Base-by-base conservation (phyloP, 768 basidiomycete species). In the Termitomyces sp. region DNA sequence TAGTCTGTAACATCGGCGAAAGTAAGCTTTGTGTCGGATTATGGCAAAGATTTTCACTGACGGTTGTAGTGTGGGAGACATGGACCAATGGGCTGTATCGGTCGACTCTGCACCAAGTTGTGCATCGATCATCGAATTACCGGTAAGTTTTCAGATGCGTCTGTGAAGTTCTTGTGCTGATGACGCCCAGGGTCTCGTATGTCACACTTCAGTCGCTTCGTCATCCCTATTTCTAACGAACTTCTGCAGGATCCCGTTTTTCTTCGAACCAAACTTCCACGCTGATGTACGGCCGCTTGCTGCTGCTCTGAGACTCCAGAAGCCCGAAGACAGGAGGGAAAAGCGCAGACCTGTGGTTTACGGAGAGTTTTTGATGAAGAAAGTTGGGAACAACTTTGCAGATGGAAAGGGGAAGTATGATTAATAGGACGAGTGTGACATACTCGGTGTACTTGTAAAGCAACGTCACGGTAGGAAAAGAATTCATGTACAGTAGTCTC, bases 1-100 rank as follows among this genome's bases (percentile, higher is more conserved):
- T 96, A 8, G 91, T 97, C 20, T 93, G 92, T 70, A 97, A 97
- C 65, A 87, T 97, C 40, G 94, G 94, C 24, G 89, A 93, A 77
- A 96, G 93, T 91, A 58, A 68, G 87, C 73, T 33, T 20, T 37
- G 36, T 14, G 9, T 42, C 3, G 40, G 9, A 10, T 12, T 26
- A 18, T 26, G 2, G 22, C 26, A 18, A 12, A 22, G 3, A 54
- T 14, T 1, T 34, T 10, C 24, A 27, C 18, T 27, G 22, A 46
- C 4, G 43, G 12, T 42, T 18, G 7, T 61, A 91, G 89, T 94
- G 93, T 94, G 93, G 90, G 90, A 95, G 78, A 80, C 87, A 46
- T 96, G 93, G 93, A 87, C 89, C 5, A 85, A 88, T 61, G 94
- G 94, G 0, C 69, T 95, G 49, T 97, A 96, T 76, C 71, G 72